Percentiles rank a stretch among this genome's conserved stretches.
Evolutionary conservation across 202 grass and related monocot species (phyloP).

Genomic region (Thinopyrum obtusiflorum): DNA sequence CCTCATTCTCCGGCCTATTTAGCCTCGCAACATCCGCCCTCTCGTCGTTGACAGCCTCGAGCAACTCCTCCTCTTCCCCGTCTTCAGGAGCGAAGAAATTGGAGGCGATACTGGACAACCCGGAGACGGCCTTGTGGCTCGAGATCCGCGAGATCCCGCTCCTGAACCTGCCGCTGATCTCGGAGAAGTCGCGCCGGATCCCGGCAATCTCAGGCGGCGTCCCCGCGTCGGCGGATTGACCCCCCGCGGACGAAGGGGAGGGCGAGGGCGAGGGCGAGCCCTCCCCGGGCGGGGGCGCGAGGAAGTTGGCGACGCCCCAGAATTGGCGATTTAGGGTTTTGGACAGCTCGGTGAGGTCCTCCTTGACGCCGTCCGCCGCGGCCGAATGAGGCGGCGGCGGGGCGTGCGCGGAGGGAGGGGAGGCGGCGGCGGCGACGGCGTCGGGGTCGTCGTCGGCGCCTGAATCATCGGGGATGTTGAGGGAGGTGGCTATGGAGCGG

Average conservation of each 20-base stretch:
- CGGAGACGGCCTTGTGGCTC: conserved; percentile 64
- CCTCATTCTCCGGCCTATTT: neutral
- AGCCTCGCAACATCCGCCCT: neutral
- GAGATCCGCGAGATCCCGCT: conserved; percentile 74
- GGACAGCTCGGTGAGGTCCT: conserved; percentile 87
- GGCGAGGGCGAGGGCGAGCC: conserved; percentile 22
- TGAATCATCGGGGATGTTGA: conserved; percentile 47
- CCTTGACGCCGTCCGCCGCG: conserved; percentile 78
- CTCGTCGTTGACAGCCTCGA: conserved; percentile 6
- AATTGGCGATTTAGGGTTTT: conserved; percentile 85
- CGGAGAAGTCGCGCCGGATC: conserved; percentile 63
- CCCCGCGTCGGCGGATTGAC: neutral
- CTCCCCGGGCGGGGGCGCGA: conserved; percentile 50
- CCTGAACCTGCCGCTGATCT: conserved; percentile 61
- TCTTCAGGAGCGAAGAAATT: conserved; percentile 73
- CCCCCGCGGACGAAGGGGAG: conserved; percentile 15
- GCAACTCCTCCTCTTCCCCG: conserved; percentile 37
- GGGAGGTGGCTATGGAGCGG: conserved; percentile 68
- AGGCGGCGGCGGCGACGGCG: neutral
- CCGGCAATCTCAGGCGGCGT: conserved; percentile 43
- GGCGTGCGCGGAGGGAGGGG: conserved; percentile 14
- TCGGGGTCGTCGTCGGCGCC: conserved; percentile 33
- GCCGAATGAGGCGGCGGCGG: conserved; percentile 29
- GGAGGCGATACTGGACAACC: conserved; percentile 73
- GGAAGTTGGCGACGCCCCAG: conserved; percentile 76